Evolutionary conservation across 78 protist species (phyloP).

Genomic region (slime mould (Dictyostelium discoideum)): DNA sequence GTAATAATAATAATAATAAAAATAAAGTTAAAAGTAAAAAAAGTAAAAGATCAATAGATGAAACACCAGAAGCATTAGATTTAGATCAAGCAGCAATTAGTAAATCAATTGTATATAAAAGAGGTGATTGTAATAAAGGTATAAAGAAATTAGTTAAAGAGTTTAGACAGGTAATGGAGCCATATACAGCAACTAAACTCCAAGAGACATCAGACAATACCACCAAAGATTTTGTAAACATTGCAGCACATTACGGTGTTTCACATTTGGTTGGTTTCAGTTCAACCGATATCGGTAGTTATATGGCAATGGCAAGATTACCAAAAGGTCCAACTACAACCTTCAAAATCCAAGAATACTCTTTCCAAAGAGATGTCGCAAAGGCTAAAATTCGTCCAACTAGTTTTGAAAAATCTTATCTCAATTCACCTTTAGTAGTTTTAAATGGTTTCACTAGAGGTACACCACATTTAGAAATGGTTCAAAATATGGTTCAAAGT

Average conservation of each 20-base stretch:
- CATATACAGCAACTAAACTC: conserved; percentile 77
- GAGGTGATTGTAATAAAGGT: conserved; percentile 28
- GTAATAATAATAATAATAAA: neutral
- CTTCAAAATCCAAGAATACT: conserved; percentile 73
- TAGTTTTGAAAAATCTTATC: neutral
- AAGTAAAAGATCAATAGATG: neutral
- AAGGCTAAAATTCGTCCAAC: conserved; percentile 41
- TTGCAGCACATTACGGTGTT: conserved; percentile 89
- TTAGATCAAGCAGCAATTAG: conserved; percentile 16
- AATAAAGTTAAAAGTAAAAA: neutral
- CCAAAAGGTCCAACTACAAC: conserved; percentile 93
- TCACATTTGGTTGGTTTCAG: conserved; percentile 86
- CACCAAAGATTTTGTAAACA: conserved; percentile 85
- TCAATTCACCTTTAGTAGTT: conserved; percentile 75
- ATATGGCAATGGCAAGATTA: conserved; percentile 74
- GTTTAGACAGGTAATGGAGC: conserved; percentile 85
- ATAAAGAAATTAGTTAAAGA: conserved; percentile 73
- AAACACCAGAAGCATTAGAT: conserved; percentile 33
- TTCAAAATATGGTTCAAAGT: conserved; percentile 86
- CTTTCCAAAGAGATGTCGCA: conserved; percentile 75
- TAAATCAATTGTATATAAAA: conserved; percentile 55
- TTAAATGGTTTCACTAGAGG: conserved; percentile 86
- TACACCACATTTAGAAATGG: conserved; percentile 72
- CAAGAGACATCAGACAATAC: conserved; percentile 61
- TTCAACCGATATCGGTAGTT: conserved; percentile 64